Evolutionary conservation across 306 rosid species (phyloP).

Genomic region (Quercus variabilis): DNA sequence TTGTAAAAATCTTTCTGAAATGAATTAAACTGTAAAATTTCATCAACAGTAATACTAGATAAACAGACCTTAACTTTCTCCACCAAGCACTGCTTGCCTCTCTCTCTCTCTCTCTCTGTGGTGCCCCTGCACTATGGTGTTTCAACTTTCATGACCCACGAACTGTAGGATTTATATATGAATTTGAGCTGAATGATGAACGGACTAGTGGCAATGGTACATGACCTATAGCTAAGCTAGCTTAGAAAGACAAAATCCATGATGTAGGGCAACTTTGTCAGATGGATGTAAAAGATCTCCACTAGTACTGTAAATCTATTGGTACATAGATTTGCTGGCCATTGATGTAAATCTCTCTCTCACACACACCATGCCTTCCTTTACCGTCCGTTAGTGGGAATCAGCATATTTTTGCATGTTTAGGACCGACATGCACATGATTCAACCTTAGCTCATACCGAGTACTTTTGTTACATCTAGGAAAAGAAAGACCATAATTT

Average conservation of each 20-base stretch:
- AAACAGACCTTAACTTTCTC: constrained; percentile 17
- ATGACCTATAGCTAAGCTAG: constrained; percentile 13
- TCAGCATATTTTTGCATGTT: constrained; percentile 17
- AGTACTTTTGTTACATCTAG: constrained; percentile 4
- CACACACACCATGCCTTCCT: not conserved
- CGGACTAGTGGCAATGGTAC: constrained; percentile 12
- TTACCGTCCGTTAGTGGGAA: constrained; percentile 19
- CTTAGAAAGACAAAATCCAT: no score
- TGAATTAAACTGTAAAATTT: not conserved
- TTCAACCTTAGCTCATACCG: not conserved
- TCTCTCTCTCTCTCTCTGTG: not conserved
- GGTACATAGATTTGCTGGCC: constrained; percentile 34
- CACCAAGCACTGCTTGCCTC: constrained; percentile 13
- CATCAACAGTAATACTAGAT: not conserved
- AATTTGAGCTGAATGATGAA: not conserved
- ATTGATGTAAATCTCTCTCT: constrained; percentile 22
- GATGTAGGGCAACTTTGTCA: constrained; percentile 32
- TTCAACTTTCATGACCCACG: not conserved
- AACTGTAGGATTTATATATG: constrained; percentile 2
- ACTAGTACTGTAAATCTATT: not conserved
- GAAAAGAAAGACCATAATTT: not conserved
- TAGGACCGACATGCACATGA: not conserved
- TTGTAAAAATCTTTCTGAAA: not conserved
- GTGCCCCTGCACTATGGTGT: not conserved
- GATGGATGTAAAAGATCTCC: constrained; percentile 22